Evolutionary conservation across 2,329 filamentous ascomycete genomes (phyloP).

Genomic region (Xylaria sp.): DNA sequence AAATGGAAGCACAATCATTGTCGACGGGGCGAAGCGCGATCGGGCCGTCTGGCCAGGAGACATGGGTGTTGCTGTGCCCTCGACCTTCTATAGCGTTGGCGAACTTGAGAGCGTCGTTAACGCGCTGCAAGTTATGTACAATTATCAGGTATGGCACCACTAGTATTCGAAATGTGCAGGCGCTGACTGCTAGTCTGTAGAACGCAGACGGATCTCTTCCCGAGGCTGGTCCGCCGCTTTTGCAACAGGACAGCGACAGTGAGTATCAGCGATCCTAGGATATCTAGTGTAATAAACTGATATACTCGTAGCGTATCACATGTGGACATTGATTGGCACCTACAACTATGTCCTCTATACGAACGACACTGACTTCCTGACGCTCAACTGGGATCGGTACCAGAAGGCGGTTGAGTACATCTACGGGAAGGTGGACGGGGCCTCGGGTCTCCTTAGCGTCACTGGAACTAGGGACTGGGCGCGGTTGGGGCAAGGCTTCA

Average conservation of each 20-base stretch:
- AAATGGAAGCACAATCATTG: conserved; percentile 48
- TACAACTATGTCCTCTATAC: conserved; percentile 68
- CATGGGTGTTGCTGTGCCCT: conserved; percentile 64
- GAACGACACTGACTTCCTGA: conserved; percentile 61
- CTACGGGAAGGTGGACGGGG: conserved; percentile 11
- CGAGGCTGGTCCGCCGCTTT: conserved; percentile 45
- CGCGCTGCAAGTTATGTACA: conserved; percentile 55
- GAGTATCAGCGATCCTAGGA: neutral
- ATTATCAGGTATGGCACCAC: conserved; percentile 44
- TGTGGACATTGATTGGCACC: conserved; percentile 64
- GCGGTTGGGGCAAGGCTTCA: conserved; percentile 34
- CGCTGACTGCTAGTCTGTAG: conserved; percentile 28
- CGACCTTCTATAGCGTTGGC: conserved; percentile 61
- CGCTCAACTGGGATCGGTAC: conserved; percentile 61
- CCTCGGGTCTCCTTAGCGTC: conserved; percentile 41
- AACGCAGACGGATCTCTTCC: conserved; percentile 43
- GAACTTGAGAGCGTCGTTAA: conserved; percentile 57
- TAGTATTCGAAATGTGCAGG: neutral
- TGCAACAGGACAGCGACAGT: conserved; percentile 42
- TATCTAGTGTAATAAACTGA: neutral
- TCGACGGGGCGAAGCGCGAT: conserved; percentile 65
- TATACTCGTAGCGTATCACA: conserved; percentile 43
- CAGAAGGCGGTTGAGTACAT: conserved; percentile 36
- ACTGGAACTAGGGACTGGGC: conserved; percentile 45
- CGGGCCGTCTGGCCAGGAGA: conserved; percentile 68